Evolutionary conservation across 169 alveolate species (phyloP).

Genomic region (Plasmodium vinckei): DNA sequence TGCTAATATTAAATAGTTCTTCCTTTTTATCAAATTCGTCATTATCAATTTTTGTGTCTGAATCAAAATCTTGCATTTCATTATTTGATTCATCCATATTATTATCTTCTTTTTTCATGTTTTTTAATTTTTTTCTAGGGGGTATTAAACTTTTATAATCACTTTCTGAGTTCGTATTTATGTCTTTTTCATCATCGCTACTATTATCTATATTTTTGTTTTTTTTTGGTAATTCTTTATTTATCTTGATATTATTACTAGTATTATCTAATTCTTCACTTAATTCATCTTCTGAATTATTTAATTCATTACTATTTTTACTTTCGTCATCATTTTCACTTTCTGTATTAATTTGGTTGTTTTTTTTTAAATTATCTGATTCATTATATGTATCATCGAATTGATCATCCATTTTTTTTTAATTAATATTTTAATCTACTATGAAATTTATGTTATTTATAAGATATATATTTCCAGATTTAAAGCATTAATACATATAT

Average conservation of each 20-base stretch:
- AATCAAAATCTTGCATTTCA: not conserved
- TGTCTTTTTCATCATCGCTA: not conserved
- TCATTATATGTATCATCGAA: constrained; percentile 3
- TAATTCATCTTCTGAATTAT: constrained; percentile 9
- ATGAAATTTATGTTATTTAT: no score
- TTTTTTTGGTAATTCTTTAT: constrained; percentile 17
- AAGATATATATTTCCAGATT: no score
- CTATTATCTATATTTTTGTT: not conserved
- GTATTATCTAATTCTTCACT: not conserved
- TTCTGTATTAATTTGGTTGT: not conserved
- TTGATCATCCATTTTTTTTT: no score
- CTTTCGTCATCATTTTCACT: constrained; percentile 3
- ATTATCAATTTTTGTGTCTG: not conserved
- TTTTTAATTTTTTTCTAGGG: constrained; percentile 56
- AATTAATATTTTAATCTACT: no score
- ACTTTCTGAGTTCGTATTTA: not conserved
- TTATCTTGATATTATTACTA: constrained; percentile 2
- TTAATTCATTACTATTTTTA: not conserved
- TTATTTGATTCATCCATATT: not conserved
- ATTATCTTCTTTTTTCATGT: constrained; percentile 30
- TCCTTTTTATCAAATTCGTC: constrained; percentile 11
- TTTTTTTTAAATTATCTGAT: constrained; percentile 11
- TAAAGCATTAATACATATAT: no score
- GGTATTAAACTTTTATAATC: constrained; percentile 39
- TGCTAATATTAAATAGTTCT: not conserved